phyloP scores from a whole-genome alignment of 768 basidiomycete genomes.

The Tremella fuciformis region DNA sequence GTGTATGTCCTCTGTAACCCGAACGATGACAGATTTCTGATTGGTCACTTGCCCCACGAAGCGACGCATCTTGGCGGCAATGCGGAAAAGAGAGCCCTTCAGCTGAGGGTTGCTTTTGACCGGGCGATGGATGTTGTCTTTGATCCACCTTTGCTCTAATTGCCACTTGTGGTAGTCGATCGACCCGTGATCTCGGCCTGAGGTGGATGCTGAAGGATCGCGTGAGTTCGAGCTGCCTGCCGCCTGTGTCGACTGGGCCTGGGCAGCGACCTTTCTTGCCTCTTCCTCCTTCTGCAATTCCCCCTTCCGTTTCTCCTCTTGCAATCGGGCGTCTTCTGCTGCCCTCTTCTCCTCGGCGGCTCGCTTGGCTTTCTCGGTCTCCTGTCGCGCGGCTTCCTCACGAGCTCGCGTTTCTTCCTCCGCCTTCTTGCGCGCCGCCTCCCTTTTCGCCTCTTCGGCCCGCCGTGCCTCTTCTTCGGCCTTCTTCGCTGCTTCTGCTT shows the following conservation, averaged over 20 bases:
- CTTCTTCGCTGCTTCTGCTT: slow-evolving; percentile 14
- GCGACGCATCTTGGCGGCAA: slow-evolving; percentile 46
- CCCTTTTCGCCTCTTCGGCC: slow-evolving; percentile 53
- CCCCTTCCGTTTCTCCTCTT: slow-evolving; percentile 16
- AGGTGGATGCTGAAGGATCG: not conserved
- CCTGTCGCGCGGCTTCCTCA: slow-evolving; percentile 20
- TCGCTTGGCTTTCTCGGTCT: slow-evolving; percentile 28
- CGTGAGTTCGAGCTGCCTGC: not conserved
- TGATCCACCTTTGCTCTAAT: slow-evolving; percentile 42
- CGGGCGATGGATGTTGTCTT: slow-evolving; percentile 54
- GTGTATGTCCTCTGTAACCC: slow-evolving; percentile 51
- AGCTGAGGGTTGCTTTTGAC: slow-evolving; percentile 60
- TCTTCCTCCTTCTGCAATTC: slow-evolving; percentile 8
- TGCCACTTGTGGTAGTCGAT: slow-evolving; percentile 42
- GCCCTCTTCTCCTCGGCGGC: slow-evolving; percentile 14
- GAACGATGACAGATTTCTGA: slow-evolving; percentile 30
- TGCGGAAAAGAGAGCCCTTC: slow-evolving; percentile 25
- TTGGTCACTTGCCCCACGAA: slow-evolving; percentile 49
- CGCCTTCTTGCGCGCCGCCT: slow-evolving; percentile 18
- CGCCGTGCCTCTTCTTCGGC: slow-evolving; percentile 51
- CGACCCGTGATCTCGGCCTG: not conserved
- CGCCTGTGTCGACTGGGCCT: not conserved
- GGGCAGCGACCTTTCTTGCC: slow-evolving; percentile 17
- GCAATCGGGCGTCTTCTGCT: slow-evolving; percentile 16
- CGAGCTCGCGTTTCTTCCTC: slow-evolving; percentile 17